A percentile compares a stretch with the other conserved stretches of the same genome.
phyloP scores from a whole-genome alignment of 306 rosid genomes.

The Abrus precatorius region DNA sequence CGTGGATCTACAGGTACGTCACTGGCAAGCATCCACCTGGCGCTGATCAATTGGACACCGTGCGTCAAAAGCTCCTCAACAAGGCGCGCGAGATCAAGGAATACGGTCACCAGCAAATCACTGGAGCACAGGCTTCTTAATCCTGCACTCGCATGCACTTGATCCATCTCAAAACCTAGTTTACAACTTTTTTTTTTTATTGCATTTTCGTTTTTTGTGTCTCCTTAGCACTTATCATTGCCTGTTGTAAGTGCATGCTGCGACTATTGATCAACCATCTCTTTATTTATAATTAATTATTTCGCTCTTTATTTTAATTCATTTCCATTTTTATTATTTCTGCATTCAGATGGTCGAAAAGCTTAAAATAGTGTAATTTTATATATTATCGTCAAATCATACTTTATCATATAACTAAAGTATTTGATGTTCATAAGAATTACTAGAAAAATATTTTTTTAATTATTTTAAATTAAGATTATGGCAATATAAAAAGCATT shows the following conservation, averaged over 20 bases:
- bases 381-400: too few species aligned
- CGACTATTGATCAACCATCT: conserved; percentile 13
- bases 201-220: background rate
- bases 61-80: conserved; percentile 58
- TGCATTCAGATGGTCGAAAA: too few species aligned
- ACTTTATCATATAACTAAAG: too few species aligned
- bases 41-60: conserved; percentile 61
- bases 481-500: too few species aligned
- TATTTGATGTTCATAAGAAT: too few species aligned
- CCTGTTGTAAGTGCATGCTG: background rate
- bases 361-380: too few species aligned
- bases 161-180: background rate
- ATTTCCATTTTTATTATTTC: too few species aligned
- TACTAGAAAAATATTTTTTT: too few species aligned
- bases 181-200: background rate
- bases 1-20: conserved; percentile 76
- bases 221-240: background rate
- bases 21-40: conserved; percentile 66
- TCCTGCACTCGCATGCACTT: background rate
- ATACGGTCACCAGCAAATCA: conserved; percentile 66
- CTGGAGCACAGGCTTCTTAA: conserved; percentile 50
- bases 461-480: too few species aligned
- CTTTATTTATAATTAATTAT: background rate
- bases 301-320: too few species aligned
- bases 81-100: conserved; percentile 87